phyloP scores from a whole-genome alignment of 169 alveolate species.

The Theileria luwenshuni region DNA sequence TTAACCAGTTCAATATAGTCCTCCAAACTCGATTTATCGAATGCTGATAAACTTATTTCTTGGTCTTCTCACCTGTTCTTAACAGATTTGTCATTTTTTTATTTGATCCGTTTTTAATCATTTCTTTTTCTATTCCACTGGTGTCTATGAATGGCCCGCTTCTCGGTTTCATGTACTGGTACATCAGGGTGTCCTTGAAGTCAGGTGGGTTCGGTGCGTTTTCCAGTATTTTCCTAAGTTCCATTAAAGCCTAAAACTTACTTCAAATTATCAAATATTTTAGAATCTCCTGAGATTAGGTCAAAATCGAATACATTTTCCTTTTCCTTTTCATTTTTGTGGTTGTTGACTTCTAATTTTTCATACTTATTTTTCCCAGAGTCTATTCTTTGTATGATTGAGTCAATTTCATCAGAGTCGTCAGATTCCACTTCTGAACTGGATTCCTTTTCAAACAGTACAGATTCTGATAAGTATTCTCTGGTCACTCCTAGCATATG shows the following conservation, averaged over 20 bases:
- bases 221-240: slow-evolving; percentile 24
- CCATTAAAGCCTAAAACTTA: background rate
- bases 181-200: slow-evolving; percentile 28
- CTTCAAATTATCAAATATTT: slow-evolving; percentile 14
- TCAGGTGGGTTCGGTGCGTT: background rate
- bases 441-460: background rate
- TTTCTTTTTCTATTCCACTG: slow-evolving; percentile 22
- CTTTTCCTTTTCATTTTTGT: background rate
- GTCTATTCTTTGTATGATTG: background rate
- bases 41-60: slow-evolving; percentile 12
- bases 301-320: background rate
- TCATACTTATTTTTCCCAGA: background rate
- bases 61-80: background rate
- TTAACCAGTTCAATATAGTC: slow-evolving; percentile 18
- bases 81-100: slow-evolving; percentile 3
- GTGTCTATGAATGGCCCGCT: slow-evolving; percentile 21
- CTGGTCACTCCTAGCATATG: slow-evolving; percentile 38
- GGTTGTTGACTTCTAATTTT: background rate
- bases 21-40: slow-evolving; percentile 34
- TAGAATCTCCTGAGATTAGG: background rate
- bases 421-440: background rate
- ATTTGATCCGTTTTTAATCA: slow-evolving; percentile 10
- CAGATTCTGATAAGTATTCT: slow-evolving; percentile 7
- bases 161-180: slow-evolving; percentile 44
- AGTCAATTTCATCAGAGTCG: background rate